Base-by-base conservation (phyloP, 2,329 filamentous ascomycete species). In the Colletotrichum tropicale region DNA sequence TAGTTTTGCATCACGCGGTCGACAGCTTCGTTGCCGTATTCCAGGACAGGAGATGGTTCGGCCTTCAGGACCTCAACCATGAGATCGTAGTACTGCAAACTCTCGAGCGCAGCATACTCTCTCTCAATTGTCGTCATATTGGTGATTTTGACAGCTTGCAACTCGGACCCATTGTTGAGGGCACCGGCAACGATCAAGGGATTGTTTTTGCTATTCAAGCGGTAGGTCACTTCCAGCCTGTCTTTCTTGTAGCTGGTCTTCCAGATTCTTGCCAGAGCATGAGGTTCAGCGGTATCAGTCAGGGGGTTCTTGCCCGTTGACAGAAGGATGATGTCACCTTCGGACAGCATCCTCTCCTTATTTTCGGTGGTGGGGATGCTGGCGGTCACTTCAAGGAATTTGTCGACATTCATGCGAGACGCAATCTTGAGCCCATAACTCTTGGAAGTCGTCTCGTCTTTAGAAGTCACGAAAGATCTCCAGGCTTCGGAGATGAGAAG, bases 101-200 rank as follows among this genome's bases (percentile, higher is more conserved):
- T 96, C 85, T 96, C 94, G 34, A 99, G 86, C 1, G 97, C 95
- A 72, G 96, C 97, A 83, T 96, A 99, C 85, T 99, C 97, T 83
- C 97, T 93, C 86, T 99, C 96, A 67, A 98, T 93, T 1, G 97
- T 97, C 3, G 94, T 98, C 88, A 99, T 94, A 76, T 96, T 98
- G 70, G 96, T 95, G 78, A 99, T 93, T 81, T 98, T 98, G 73
- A 95, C 89, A 3, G 93, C 96, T 80, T 92, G 91, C 0, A 98
- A 88, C 52, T 91, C 92, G 18, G 90, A 88, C 52, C 94, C 93
- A 0, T 95, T 94, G 52, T 91, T 90, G 62, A 98, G 88, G 10
- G 64, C 70, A 28, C 66, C 67, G 30, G 89, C 88, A 56, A 90
- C 87, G 26, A 91, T 80, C 30, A 95, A 88, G 43, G 93, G 88